phyloP scores from a whole-genome alignment of 2,329 filamentous ascomycete genomes.

The Neofusicoccum laricinum region DNA sequence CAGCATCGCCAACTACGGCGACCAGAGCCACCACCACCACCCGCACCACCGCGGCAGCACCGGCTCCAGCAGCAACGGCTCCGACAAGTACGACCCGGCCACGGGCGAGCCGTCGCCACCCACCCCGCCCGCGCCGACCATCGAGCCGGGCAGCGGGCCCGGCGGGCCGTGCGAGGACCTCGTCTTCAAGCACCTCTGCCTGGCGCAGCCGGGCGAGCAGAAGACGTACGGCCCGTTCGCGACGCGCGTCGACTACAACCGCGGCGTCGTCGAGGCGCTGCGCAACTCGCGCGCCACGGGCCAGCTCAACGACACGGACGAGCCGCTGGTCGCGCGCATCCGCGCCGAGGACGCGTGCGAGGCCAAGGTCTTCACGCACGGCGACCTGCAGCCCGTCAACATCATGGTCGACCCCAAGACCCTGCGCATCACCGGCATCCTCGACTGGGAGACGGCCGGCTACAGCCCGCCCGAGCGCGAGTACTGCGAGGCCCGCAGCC shows the following conservation, averaged over 20 bases:
- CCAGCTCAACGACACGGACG: conserved; percentile 16
- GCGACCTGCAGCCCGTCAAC: conserved; percentile 19
- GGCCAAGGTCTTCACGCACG: conserved; percentile 20
- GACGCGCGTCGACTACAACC: conserved; percentile 17
- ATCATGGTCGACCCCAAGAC: conserved; percentile 19
- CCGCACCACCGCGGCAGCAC: neutral
- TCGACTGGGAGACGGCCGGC: conserved; percentile 23
- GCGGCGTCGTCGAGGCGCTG: conserved; percentile 18
- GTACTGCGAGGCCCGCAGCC: conserved; percentile 22
- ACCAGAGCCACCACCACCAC: neutral
- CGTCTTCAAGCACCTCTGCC: conserved; percentile 12
- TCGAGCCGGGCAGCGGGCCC: conserved; percentile 5
- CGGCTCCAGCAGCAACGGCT: neutral
- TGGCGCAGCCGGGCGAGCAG: conserved; percentile 6
- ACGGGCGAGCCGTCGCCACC: neutral
- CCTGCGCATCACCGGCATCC: conserved; percentile 18
- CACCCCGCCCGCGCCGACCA: neutral
- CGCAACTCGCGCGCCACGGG: conserved; percentile 9
- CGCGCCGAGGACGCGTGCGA: conserved; percentile 3
- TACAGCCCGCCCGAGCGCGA: conserved; percentile 23
- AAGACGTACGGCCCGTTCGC: conserved; percentile 20
- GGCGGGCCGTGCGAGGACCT: conserved; percentile 12
- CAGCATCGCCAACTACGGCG: conserved; percentile 19
- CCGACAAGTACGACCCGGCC: neutral
- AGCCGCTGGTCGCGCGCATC: conserved; percentile 16